phyloP scores from a whole-genome alignment of 2,329 filamentous ascomycete species.

The Sarocladiaceae sp. region DNA sequence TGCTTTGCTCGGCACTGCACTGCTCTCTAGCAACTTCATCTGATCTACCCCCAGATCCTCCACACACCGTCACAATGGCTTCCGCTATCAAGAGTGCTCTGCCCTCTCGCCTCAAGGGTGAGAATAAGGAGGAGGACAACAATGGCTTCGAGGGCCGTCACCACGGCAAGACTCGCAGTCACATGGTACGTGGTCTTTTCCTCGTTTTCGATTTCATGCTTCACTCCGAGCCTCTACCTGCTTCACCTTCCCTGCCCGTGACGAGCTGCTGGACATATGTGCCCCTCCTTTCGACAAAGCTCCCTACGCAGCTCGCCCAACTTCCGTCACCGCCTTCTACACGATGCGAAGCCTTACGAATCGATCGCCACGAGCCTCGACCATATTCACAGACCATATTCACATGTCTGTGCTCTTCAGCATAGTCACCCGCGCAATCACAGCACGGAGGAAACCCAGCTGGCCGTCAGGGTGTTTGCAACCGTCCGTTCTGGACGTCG shows the following conservation, averaged over 20 bases:
- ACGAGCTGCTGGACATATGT: neutral
- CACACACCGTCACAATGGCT: slow-evolving; percentile 50
- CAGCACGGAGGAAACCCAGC: no score
- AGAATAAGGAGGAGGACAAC: slow-evolving; percentile 37
- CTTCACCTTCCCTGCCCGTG: neutral
- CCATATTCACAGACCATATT: neutral
- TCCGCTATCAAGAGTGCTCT: slow-evolving; percentile 66
- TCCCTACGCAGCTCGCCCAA: no score
- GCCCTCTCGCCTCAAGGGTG: slow-evolving; percentile 76
- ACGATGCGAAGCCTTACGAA: neutral
- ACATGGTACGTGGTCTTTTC: slow-evolving; percentile 84
- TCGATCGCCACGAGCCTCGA: neutral
- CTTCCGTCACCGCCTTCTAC: neutral
- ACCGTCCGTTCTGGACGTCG: neutral
- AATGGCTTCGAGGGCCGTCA: slow-evolving; percentile 56
- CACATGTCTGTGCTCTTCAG: no score
- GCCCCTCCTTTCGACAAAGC: no score
- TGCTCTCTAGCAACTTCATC: neutral
- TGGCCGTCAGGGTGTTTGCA: slow-evolving; percentile 2
- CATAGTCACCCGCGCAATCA: no score
- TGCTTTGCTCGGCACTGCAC: neutral
- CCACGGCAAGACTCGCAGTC: slow-evolving; percentile 79
- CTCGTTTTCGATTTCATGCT: neutral
- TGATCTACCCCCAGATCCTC: slow-evolving; percentile 11
- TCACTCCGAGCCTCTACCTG: neutral